Evolutionary conservation across 23 red algal species (phyloP), one percentile per base, ranked within the genome.

Genomic region (Gracilaria domingensis): DNA sequence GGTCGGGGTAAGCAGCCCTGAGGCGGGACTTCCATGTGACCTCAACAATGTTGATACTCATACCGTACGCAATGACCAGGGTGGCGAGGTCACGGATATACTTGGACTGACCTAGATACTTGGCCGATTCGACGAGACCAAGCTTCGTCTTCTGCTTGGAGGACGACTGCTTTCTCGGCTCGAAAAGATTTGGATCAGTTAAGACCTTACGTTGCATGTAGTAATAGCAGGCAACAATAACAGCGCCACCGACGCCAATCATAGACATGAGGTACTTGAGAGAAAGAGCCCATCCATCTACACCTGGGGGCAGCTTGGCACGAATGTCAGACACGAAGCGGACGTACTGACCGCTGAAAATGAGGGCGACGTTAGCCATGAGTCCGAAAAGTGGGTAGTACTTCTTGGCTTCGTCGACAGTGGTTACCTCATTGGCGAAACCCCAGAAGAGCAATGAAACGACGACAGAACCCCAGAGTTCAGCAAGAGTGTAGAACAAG

Each of bases 21-120:
- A 98, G 91, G 73, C 85, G 84, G 70, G 88, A 89, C 84, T 98
- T 98, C 94, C 94, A 98, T 16, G 97, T 93, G 26, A 98, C 97
- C 79, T 98, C 97, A 12, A 98, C 97, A 80, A 98, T 98, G 59
- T 98, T 98, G 90, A 98, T 98, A 65, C 89, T 89, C 94, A 96
- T 96, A n/a, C 97, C 97, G 82, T 98, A 98, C 7, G 93, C 97
- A 79, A 98, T 98, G 74, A 98, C 97, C 75, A 98, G 75, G 25
- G 93, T 86, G 13, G 97, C 97, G 17, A 98, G 70, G 33, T 96
- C 95, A 70, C 97, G 97, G 67, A 98, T 98, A 77, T 98, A 98
- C 33, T 91, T 79, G 44, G 94, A 96, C 18, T 86, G 82, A 45
- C 84, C 93, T 14, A 98, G 93, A 58, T 91, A 98, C 87, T 95